A percentile compares a stretch with the other conserved stretches of the same genome.
phyloP scores from a whole-genome alignment of 192 early-diverging fungal species.

The Coemansia sp. region DNA sequence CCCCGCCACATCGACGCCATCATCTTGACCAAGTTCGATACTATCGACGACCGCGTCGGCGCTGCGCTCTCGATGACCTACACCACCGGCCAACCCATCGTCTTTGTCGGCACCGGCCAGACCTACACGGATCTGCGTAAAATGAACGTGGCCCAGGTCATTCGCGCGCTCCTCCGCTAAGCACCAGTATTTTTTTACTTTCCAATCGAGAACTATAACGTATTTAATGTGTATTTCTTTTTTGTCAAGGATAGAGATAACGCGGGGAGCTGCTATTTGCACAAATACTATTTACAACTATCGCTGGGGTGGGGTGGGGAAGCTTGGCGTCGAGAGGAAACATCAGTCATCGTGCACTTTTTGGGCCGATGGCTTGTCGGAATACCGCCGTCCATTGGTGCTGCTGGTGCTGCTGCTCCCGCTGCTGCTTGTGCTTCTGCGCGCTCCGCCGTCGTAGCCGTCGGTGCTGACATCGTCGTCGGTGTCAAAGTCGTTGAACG shows the following conservation, averaged over 20 bases:
- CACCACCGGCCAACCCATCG: constrained; percentile 91
- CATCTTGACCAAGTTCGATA: constrained; percentile 96
- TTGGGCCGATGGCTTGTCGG: not conserved
- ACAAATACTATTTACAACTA: not conserved
- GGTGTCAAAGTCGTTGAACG: not conserved
- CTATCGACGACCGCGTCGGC: constrained; percentile 95
- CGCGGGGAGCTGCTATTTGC: not conserved
- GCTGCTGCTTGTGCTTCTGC: not conserved
- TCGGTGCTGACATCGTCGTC: constrained; percentile 7
- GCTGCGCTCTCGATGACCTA: constrained; percentile 96
- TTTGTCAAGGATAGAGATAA: not conserved
- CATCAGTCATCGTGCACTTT: not conserved
- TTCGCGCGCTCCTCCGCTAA: constrained; percentile 62
- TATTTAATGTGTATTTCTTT: not conserved
- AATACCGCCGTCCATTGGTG: not conserved
- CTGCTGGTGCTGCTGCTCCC: not conserved
- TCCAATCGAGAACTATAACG: not conserved
- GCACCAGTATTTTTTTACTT: not conserved
- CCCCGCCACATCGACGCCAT: constrained; percentile 95
- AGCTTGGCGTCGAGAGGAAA: too few relatives aligned
- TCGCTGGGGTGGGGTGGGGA: too few relatives aligned
- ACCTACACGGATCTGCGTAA: constrained; percentile 94
- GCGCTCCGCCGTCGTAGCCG: constrained; percentile 11
- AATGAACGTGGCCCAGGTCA: constrained; percentile 79
- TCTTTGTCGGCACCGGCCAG: constrained; percentile 97